These are phyloP conservation scores for Pleomassaria siparia DNA, from an alignment of 2,329 filamentous ascomycete genomes.

Conservation along the genomic window DNA sequence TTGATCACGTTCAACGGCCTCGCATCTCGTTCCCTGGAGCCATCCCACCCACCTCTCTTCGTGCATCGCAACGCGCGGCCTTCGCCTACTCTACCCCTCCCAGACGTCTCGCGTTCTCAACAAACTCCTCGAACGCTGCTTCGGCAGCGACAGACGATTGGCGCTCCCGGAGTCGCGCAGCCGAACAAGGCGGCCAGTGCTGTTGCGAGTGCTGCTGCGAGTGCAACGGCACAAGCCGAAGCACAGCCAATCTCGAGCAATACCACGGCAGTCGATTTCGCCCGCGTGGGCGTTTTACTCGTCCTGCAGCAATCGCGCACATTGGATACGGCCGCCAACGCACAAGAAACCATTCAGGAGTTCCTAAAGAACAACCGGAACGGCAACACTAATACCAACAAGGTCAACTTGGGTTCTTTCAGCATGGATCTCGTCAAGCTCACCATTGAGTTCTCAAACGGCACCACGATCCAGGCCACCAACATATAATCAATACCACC, in stretches of 20 bases:
- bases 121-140: conserved; percentile 10
- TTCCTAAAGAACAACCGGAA: conserved; percentile 36
- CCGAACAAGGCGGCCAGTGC: conserved; percentile 23
- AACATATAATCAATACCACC: conserved; percentile 2
- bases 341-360: conserved; percentile 47
- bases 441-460: conserved; percentile 35
- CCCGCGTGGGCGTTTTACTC: conserved; percentile 48
- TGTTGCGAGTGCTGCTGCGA: conserved; percentile 11
- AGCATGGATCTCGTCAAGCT: conserved; percentile 34
- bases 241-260: conserved; percentile 23
- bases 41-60: conserved; percentile 20
- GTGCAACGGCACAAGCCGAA: conserved; percentile 8
- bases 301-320: conserved; percentile 46
- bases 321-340: conserved; percentile 44
- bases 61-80: conserved; percentile 20
- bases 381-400: conserved; percentile 23
- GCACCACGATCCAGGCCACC: conserved; percentile 34
- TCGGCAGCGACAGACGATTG: conserved; percentile 30
- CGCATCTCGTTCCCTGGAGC: conserved; percentile 29
- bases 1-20: conserved; percentile 76
- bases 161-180: conserved; percentile 34
- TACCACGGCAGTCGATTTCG: conserved; percentile 35
- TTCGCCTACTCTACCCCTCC: conserved; percentile 24
- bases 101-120: conserved; percentile 25
- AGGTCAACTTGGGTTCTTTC: conserved; percentile 33